Conservation (phyloP, 202 grass and related monocot species). For the Elaeis oleifera region DNA sequence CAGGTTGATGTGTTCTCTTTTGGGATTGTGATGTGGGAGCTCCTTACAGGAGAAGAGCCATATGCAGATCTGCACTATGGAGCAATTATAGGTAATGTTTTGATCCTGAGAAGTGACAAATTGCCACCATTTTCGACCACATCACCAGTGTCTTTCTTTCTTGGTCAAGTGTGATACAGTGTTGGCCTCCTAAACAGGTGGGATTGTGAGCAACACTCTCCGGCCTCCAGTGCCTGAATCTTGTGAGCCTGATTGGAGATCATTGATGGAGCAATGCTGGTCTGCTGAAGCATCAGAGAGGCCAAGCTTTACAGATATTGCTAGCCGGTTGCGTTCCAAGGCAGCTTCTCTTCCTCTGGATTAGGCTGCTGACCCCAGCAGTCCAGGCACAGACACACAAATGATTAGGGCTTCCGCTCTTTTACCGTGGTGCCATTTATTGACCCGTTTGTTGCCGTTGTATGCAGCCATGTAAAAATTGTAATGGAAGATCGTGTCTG, state of each 20-base stretch:
- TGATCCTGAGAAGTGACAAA: too few relatives aligned
- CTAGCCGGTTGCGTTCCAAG: background rate
- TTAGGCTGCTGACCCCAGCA: background rate
- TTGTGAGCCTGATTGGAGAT: conserved; percentile 8
- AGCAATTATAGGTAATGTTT: conserved; percentile 11
- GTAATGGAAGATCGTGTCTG: background rate
- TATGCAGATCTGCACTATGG: conserved; percentile 11
- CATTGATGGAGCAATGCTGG: conserved; percentile 21
- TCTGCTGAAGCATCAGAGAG: background rate
- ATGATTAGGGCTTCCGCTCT: background rate
- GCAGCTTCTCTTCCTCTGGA: background rate
- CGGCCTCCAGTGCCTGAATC: conserved; percentile 12
- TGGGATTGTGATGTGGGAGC: conserved; percentile 25
- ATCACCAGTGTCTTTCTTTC: too few relatives aligned
- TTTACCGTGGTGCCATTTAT: background rate
- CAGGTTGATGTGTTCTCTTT: conserved; percentile 20
- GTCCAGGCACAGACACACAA: background rate
- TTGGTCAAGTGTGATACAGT: too few relatives aligned
- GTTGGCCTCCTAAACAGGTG: conserved; percentile 1
- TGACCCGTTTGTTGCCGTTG: background rate
- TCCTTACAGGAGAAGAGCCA: conserved; percentile 8
- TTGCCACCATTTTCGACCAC: too few relatives aligned
- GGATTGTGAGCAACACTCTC: conserved; percentile 3
- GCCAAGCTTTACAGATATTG: conserved; percentile 11
- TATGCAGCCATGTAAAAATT: background rate